phyloP scores from a whole-genome alignment of 1,284 basidiomycete genomes.

The Puccinia coronata region DNA sequence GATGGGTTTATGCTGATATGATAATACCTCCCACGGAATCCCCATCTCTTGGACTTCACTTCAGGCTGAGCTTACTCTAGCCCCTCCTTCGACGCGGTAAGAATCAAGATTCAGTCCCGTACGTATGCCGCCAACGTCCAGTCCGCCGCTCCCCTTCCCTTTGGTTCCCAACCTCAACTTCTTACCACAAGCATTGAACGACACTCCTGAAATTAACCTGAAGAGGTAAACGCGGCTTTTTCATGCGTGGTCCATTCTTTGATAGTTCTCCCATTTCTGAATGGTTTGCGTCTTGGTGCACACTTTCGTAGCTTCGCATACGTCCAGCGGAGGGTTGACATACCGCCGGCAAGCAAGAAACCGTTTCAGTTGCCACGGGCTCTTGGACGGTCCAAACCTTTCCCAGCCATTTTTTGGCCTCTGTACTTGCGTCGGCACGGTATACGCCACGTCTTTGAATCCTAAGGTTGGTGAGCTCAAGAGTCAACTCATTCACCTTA shows the following conservation, averaged over 20 bases:
- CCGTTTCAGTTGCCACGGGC: slow-evolving; percentile 6
- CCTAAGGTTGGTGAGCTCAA: background rate
- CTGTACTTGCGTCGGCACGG: background rate
- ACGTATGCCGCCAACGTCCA: background rate
- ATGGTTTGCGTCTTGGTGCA: background rate
- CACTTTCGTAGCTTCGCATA: background rate
- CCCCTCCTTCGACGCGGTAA: too few relatives aligned
- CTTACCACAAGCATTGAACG: background rate
- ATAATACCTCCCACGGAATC: too few relatives aligned
- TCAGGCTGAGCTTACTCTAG: too few relatives aligned
- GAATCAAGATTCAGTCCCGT: too few relatives aligned
- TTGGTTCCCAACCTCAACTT: background rate
- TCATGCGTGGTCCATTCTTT: background rate
- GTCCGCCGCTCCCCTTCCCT: too few relatives aligned
- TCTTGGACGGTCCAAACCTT: background rate
- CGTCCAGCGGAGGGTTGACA: background rate
- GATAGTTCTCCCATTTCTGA: background rate
- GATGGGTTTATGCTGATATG: too few relatives aligned
- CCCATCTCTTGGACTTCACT: too few relatives aligned
- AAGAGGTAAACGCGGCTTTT: background rate
- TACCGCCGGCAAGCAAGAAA: background rate
- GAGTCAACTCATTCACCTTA: background rate
- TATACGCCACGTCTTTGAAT: background rate
- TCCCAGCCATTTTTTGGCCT: background rate
- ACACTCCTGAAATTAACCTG: background rate